Percentiles rank a stretch among this genome's conserved stretches.
Conservation (phyloP, 1,284 basidiomycete species). For the Kwoniella shivajii region DNA sequence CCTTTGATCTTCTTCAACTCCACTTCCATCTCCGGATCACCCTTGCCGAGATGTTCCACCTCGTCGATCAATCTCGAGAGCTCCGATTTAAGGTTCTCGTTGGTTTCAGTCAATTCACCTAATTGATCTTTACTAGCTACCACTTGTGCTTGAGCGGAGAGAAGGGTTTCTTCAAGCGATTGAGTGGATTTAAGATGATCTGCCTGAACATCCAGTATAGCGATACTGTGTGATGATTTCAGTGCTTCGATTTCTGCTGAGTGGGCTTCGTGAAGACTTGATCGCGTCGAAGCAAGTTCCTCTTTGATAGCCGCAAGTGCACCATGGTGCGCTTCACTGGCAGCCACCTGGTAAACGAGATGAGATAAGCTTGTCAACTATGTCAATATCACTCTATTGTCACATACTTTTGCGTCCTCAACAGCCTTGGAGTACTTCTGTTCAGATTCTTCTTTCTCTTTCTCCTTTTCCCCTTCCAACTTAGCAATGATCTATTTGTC, state of each 20-base stretch:
- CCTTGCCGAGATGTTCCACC: conserved; percentile 3
- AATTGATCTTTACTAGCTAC: conserved; percentile 10
- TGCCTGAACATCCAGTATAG: conserved; percentile 14
- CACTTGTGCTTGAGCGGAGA: conserved; percentile 8
- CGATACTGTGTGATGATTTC: conserved; percentile 26
- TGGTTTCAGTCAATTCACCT: conserved; percentile 10
- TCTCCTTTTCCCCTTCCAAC: conserved; percentile 17
- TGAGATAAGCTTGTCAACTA: too few relatives aligned
- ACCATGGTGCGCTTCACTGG: conserved; percentile 19
- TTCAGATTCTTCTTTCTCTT: conserved; percentile 24
- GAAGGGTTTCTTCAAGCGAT: conserved; percentile 8
- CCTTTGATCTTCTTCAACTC: conserved; percentile 25
- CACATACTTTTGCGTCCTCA: conserved; percentile 29
- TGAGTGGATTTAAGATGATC: conserved; percentile 14
- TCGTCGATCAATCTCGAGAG: conserved; percentile 11
- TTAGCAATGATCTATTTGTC: conserved; percentile 17
- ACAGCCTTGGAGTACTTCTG: conserved; percentile 16
- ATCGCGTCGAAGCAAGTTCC: conserved; percentile 24
- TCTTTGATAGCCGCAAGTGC: conserved; percentile 28
- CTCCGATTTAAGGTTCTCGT: conserved; percentile 13
- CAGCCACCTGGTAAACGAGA: conserved; percentile 26
- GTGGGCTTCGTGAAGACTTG: conserved; percentile 24
- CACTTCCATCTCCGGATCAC: conserved; percentile 12
- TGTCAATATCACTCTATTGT: background rate
- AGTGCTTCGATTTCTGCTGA: conserved; percentile 30